phyloP scores from a whole-genome alignment of 805 yeast species.

The Metschnikowia proteae region DNA sequence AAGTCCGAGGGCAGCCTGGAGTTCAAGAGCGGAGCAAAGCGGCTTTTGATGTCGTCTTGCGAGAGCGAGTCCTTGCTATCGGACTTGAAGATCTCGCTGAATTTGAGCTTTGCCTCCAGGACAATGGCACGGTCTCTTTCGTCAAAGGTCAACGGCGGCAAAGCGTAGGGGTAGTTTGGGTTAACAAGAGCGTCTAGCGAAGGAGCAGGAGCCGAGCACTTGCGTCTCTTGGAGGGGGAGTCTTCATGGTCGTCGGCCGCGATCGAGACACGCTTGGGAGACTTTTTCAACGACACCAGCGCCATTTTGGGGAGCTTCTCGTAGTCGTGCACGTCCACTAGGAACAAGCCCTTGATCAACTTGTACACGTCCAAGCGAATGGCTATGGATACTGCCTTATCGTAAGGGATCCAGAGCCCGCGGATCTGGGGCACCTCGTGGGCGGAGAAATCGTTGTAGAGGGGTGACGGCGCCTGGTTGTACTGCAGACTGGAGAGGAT shows the following conservation, averaged over 20 bases:
- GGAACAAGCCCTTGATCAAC: conserved; percentile 32
- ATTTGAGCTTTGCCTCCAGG: conserved; percentile 31
- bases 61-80: conserved; percentile 23
- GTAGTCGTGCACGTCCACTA: conserved; percentile 44
- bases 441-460: conserved; percentile 27
- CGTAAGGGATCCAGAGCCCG: conserved; percentile 44
- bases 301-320: conserved; percentile 30
- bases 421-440: conserved; percentile 26
- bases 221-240: conserved; percentile 39
- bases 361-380: conserved; percentile 38
- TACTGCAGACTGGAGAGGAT: conserved; percentile 32
- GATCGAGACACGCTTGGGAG: conserved; percentile 5
- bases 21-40: conserved; percentile 22
- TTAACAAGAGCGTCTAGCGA: conserved; percentile 20
- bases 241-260: conserved; percentile 23
- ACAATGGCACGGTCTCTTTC: conserved; percentile 28
- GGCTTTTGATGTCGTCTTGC: conserved; percentile 22
- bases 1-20: conserved; percentile 13
- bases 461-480: conserved; percentile 16
- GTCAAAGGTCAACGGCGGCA: conserved; percentile 41
- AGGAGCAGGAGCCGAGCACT: conserved; percentile 8
- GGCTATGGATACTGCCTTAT: conserved; percentile 39
- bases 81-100: conserved; percentile 34
- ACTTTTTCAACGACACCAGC: background rate
- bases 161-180: conserved; percentile 45